These are phyloP conservation scores for Cercospora berteroae DNA, from an alignment of 2,329 filamentous ascomycete species.

Conservation along the genomic window DNA sequence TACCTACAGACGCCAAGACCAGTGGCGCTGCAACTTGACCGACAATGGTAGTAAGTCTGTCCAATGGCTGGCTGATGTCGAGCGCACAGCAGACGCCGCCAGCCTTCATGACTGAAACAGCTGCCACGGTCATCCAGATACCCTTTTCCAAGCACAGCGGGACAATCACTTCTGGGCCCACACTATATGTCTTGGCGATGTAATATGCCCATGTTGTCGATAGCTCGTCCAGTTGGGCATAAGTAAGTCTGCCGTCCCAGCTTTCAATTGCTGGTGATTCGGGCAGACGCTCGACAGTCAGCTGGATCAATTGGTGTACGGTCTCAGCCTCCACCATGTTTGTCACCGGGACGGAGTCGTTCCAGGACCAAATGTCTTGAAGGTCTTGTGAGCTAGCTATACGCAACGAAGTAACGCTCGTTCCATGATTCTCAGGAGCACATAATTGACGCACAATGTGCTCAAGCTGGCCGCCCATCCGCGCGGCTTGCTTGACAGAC, in stretches of 20 bases:
- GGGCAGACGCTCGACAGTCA: constrained; percentile 10
- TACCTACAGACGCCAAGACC: constrained; percentile 7
- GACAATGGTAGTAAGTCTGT: constrained; percentile 33
- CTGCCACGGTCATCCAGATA: constrained; percentile 29
- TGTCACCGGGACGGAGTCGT: constrained; percentile 17
- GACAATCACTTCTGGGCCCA: constrained; percentile 16
- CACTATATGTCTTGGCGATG: constrained; percentile 8
- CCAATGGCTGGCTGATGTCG: constrained; percentile 22
- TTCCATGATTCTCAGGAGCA: neutral
- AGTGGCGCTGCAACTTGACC: constrained; percentile 28
- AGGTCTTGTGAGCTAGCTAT: constrained; percentile 8
- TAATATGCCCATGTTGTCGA: neutral
- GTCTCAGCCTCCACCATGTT: constrained; percentile 12
- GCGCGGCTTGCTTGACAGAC: neutral
- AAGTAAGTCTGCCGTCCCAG: constrained; percentile 12
- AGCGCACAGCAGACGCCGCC: constrained; percentile 30
- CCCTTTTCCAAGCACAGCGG: constrained; percentile 34
- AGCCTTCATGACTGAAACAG: constrained; percentile 34
- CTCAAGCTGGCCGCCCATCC: neutral
- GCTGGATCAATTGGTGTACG: constrained; percentile 18
- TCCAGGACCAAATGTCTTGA: constrained; percentile 22
- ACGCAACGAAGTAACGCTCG: neutral
- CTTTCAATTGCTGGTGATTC: constrained; percentile 14
- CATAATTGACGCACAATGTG: constrained; percentile 2
- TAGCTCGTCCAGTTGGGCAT: constrained; percentile 1